Conservation (phyloP, 306 rosid species). For the Cicer pinnatifidum region DNA sequence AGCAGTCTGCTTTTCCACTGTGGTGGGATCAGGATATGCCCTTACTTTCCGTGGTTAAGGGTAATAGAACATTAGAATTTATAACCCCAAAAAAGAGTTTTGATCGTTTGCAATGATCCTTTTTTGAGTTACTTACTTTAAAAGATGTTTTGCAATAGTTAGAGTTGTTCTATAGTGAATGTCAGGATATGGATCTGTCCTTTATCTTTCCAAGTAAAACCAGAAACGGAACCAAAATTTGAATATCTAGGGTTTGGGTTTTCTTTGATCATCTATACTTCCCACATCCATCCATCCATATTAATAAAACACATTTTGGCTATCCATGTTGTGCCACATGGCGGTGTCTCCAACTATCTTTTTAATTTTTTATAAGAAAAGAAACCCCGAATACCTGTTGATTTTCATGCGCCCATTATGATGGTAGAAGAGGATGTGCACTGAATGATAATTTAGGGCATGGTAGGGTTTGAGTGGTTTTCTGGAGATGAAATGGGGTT, state of each 20-base stretch:
- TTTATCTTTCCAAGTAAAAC: conserved; percentile 15
- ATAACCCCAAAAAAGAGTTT: conserved; percentile 5
- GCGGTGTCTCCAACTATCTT: neutral
- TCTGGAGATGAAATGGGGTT: too few species aligned
- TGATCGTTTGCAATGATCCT: conserved; percentile 33
- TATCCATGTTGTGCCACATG: neutral
- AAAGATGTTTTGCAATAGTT: conserved; percentile 18
- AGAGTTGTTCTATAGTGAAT: conserved; percentile 26
- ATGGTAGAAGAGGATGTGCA: neutral
- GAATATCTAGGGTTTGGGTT: neutral
- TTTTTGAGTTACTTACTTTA: conserved; percentile 15
- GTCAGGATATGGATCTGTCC: conserved; percentile 7
- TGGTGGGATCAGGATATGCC: conserved; percentile 22
- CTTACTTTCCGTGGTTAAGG: conserved; percentile 5
- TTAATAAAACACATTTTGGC: neutral
- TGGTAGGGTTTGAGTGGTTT: neutral
- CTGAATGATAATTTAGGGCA: conserved; percentile 9
- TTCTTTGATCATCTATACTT: neutral
- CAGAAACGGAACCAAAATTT: conserved; percentile 19
- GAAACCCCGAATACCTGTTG: neutral
- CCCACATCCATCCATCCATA: neutral
- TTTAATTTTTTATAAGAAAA: neutral
- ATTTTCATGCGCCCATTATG: neutral
- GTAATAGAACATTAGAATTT: conserved; percentile 22
- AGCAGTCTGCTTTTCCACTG: conserved; percentile 2